Conservation (phyloP, 2,329 filamentous ascomycete species). For the Hysterium pulicare region DNA sequence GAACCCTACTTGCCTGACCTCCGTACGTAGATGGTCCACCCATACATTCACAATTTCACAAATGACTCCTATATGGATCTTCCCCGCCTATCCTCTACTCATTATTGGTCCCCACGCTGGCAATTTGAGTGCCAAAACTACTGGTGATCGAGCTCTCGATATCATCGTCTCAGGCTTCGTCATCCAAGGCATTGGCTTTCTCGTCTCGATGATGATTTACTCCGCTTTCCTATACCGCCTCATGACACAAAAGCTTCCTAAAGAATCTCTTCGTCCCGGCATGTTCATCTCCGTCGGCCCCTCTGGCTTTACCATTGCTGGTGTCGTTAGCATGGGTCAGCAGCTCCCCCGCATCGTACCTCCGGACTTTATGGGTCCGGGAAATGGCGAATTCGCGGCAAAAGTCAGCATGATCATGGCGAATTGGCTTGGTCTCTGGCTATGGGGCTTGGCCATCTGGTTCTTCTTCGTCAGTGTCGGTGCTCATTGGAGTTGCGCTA, state of each 20-base stretch:
- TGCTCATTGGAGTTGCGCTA: conserved; percentile 66
- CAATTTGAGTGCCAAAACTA: conserved; percentile 50
- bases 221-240: conserved; percentile 80
- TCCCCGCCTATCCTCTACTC: conserved; percentile 77
- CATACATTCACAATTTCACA: conserved; percentile 69
- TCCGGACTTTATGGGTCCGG: conserved; percentile 54
- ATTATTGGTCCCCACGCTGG: conserved; percentile 72
- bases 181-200: conserved; percentile 62
- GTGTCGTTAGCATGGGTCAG: conserved; percentile 57
- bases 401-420: conserved; percentile 54
- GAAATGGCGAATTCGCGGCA: conserved; percentile 50
- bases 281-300: conserved; percentile 86
- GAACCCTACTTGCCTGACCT: background rate
- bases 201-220: conserved; percentile 74
- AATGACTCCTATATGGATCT: conserved; percentile 88
- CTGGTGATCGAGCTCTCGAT: conserved; percentile 43
- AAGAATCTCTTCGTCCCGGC: conserved; percentile 70
- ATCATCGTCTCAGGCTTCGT: conserved; percentile 59
- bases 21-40: conserved; percentile 54
- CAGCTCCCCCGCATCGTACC: conserved; percentile 49
- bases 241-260: conserved; percentile 82
- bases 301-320: conserved; percentile 64
- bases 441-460: conserved; percentile 80
- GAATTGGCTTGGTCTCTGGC: conserved; percentile 69
- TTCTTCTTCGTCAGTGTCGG: conserved; percentile 80